phyloP scores from a whole-genome alignment of 805 yeast genomes.

The Scheffersomyces coipomensis region DNA sequence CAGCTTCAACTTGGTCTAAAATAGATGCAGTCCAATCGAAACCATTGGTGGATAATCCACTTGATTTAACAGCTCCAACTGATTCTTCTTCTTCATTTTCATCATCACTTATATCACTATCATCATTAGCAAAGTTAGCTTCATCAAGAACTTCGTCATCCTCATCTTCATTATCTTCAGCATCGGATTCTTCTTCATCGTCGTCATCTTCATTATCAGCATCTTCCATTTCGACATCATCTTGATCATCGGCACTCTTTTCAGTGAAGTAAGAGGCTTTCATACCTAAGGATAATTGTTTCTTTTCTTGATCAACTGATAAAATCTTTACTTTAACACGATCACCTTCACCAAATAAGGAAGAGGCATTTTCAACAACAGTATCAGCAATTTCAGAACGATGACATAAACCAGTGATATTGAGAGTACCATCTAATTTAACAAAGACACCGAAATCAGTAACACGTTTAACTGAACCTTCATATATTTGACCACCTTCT shows the following conservation, averaged over 20 bases:
- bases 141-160: conserved; percentile 38
- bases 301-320: conserved; percentile 59
- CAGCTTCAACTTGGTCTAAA: conserved; percentile 72
- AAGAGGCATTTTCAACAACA: conserved; percentile 51
- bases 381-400: conserved; percentile 79
- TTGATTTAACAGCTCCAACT: conserved; percentile 22
- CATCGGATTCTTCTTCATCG: conserved; percentile 22
- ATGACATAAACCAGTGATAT: conserved; percentile 85
- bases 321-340: conserved; percentile 82
- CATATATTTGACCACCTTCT: conserved; percentile 64
- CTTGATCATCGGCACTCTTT: conserved; percentile 28
- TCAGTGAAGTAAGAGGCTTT: conserved; percentile 81
- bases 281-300: conserved; percentile 85
- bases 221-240: conserved; percentile 14
- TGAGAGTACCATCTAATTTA: conserved; percentile 68
- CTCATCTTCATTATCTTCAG: conserved; percentile 11
- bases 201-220: conserved; percentile 24
- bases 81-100: conserved; percentile 23
- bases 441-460: conserved; percentile 92
- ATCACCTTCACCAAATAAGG: conserved; percentile 85
- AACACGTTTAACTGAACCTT: conserved; percentile 74
- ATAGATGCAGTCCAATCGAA: conserved; percentile 96
- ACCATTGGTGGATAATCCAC: conserved; percentile 77
- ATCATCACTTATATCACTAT: conserved; percentile 21
- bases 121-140: conserved; percentile 27